Evolutionary conservation across 345 rosid genomes (phyloP).

Genomic region (Odontarrhena argentea): DNA sequence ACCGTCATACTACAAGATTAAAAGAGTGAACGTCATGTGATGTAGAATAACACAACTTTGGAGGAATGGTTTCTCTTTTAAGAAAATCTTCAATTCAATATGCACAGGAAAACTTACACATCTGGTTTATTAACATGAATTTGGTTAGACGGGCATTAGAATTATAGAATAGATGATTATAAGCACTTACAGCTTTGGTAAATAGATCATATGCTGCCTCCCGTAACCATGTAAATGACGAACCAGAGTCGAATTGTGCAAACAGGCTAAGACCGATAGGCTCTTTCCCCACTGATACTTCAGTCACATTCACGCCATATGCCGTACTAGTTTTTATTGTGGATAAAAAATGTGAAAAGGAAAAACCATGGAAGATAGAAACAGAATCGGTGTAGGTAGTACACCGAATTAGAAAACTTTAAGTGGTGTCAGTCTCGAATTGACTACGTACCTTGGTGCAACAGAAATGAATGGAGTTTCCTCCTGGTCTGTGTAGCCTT

Average conservation of each 20-base stretch:
- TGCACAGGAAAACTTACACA: neutral
- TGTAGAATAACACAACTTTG: neutral
- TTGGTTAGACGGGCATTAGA: neutral
- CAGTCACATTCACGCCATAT: slow-evolving; percentile 70
- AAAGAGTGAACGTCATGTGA: slow-evolving; percentile 24
- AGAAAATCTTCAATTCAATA: neutral
- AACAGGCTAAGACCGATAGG: slow-evolving; percentile 44
- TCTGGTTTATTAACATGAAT: slow-evolving; percentile 13
- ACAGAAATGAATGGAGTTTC: slow-evolving; percentile 71
- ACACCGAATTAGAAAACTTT: neutral
- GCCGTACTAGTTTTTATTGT: slow-evolving; percentile 48
- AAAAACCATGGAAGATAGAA: neutral
- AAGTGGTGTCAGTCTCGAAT: neutral
- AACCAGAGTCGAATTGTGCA: slow-evolving; percentile 84
- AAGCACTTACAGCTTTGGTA: slow-evolving; percentile 57
- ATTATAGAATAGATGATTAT: neutral
- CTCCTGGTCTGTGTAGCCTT: slow-evolving; percentile 71
- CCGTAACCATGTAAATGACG: slow-evolving; percentile 76
- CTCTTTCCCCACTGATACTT: slow-evolving; percentile 52
- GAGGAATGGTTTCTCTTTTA: slow-evolving; percentile 5
- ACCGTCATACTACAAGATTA: slow-evolving; percentile 59
- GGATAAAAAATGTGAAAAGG: slow-evolving; percentile 20
- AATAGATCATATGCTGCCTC: slow-evolving; percentile 74
- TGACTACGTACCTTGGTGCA: slow-evolving; percentile 50
- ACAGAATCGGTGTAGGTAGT: slow-evolving; percentile 1